Percentiles rank a stretch among this genome's conserved stretches.
phyloP scores from a whole-genome alignment of 352 stramenopile species.

The Phytophthora multivora region DNA sequence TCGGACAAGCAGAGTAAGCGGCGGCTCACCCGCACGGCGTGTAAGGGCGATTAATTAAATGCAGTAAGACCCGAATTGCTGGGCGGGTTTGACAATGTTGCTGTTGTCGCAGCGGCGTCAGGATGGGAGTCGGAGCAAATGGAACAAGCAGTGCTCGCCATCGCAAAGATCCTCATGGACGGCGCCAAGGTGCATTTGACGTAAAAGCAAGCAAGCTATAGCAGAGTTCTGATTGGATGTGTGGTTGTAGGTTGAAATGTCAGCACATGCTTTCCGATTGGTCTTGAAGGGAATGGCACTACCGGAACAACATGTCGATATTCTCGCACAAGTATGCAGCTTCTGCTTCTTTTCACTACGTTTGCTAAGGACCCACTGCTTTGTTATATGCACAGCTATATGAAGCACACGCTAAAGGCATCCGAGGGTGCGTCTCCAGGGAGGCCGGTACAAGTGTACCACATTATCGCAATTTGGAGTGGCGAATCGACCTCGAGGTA shows the following conservation, averaged over 20 bases:
- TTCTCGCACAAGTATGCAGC: slow-evolving; percentile 45
- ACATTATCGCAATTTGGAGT: slow-evolving; percentile 70
- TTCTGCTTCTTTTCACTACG: neutral
- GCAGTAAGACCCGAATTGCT: neutral
- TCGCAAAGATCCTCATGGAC: slow-evolving; percentile 83
- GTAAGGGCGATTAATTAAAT: slow-evolving; percentile 26
- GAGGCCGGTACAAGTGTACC: slow-evolving; percentile 50
- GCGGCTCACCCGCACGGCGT: slow-evolving; percentile 57
- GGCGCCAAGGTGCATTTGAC: slow-evolving; percentile 49
- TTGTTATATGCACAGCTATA: slow-evolving; percentile 43
- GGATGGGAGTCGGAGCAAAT: slow-evolving; percentile 64
- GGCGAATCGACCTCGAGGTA: slow-evolving; percentile 85
- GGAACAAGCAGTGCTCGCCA: slow-evolving; percentile 57
- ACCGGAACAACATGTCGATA: slow-evolving; percentile 42
- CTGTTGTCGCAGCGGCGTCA: slow-evolving; percentile 39
- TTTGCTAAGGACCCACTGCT: neutral
- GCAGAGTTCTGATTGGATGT: neutral
- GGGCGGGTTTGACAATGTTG: neutral
- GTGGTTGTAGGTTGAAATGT: slow-evolving; percentile 46
- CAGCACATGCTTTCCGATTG: slow-evolving; percentile 42
- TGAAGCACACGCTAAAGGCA: slow-evolving; percentile 46
- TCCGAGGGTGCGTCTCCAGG: slow-evolving; percentile 53
- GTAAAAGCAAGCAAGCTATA: neutral
- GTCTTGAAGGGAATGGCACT: slow-evolving; percentile 57
- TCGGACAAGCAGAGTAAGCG: slow-evolving; percentile 72